Evolutionary conservation across 2,329 filamentous ascomycete genomes (phyloP).

Genomic region (Beauveria varroae): DNA sequence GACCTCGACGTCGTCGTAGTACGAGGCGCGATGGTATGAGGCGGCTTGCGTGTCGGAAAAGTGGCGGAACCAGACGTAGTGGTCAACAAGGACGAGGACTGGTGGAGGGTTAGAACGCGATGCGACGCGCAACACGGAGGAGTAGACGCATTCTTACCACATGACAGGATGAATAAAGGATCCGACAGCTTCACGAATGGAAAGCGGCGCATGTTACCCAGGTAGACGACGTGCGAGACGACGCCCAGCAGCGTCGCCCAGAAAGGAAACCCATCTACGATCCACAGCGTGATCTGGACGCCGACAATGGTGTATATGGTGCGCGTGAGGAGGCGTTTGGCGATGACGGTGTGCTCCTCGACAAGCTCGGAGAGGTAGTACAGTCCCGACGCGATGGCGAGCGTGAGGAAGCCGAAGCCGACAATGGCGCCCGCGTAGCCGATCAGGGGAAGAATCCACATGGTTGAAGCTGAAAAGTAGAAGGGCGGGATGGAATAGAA

Average conservation of each 20-base stretch:
- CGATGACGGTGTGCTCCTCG: constrained; percentile 91
- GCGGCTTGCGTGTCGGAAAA: constrained; percentile 62
- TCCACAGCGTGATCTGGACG: constrained; percentile 64
- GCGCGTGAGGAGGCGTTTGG: constrained; percentile 75
- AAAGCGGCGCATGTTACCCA: constrained; percentile 72
- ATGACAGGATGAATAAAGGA: constrained; percentile 78
- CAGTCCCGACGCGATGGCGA: constrained; percentile 94
- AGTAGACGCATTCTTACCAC: constrained; percentile 47
- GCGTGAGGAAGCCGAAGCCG: constrained; percentile 88
- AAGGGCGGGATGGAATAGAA: neutral
- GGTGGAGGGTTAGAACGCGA: neutral
- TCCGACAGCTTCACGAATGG: constrained; percentile 79
- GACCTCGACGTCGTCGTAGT: constrained; percentile 55
- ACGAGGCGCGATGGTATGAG: constrained; percentile 51
- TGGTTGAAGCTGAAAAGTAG: constrained; percentile 34
- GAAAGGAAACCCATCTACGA: constrained; percentile 82
- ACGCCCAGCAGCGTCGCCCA: constrained; percentile 67
- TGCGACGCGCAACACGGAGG: neutral
- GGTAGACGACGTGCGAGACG: constrained; percentile 74
- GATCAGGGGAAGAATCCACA: constrained; percentile 94
- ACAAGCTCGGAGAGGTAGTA: constrained; percentile 98
- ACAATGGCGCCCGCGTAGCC: constrained; percentile 82
- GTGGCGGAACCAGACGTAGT: constrained; percentile 93
- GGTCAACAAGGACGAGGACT: constrained; percentile 81
- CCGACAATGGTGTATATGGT: constrained; percentile 78